Conservation (phyloP, 2,329 filamentous ascomycete species). For the Pseudocercospora vitis region DNA sequence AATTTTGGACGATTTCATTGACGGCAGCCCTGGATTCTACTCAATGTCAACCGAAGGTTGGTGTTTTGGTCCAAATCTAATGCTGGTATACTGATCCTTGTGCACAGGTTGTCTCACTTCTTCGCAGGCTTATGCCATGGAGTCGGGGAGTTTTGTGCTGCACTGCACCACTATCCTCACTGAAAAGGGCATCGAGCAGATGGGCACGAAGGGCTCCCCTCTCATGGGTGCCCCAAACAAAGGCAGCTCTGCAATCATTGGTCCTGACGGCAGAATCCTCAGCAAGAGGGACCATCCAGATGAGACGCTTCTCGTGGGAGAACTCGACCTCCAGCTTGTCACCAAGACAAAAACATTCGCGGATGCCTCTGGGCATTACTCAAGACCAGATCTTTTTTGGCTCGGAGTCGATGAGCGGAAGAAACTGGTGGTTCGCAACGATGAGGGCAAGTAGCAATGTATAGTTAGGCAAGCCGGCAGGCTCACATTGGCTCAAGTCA, state of each 20-base stretch:
- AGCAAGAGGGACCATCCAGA: conserved; percentile 42
- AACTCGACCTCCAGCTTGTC: conserved; percentile 51
- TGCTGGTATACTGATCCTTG: conserved; percentile 15
- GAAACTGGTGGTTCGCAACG: conserved; percentile 22
- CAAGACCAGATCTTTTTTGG: conserved; percentile 54
- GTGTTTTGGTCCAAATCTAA: neutral
- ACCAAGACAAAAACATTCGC: conserved; percentile 45
- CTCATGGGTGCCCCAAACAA: conserved; percentile 46
- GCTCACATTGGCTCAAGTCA: neutral
- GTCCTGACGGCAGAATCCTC: conserved; percentile 53
- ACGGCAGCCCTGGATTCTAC: conserved; percentile 37
- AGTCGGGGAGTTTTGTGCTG: conserved; percentile 57
- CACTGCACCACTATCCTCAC: conserved; percentile 53
- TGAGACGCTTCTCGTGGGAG: conserved; percentile 53
- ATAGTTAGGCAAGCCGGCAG: neutral
- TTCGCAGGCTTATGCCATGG: conserved; percentile 58
- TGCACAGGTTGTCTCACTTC: conserved; percentile 44
- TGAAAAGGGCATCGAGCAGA: conserved; percentile 45
- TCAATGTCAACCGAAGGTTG: conserved; percentile 42
- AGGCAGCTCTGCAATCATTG: conserved; percentile 54
- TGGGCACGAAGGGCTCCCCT: conserved; percentile 45
- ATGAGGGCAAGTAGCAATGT: conserved; percentile 4
- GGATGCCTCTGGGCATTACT: conserved; percentile 53
- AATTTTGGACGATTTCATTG: conserved; percentile 36
- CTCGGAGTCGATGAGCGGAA: conserved; percentile 43